phyloP scores from a whole-genome alignment of 192 early-diverging fungal genomes.

The Blastocladiella britannica region DNA sequence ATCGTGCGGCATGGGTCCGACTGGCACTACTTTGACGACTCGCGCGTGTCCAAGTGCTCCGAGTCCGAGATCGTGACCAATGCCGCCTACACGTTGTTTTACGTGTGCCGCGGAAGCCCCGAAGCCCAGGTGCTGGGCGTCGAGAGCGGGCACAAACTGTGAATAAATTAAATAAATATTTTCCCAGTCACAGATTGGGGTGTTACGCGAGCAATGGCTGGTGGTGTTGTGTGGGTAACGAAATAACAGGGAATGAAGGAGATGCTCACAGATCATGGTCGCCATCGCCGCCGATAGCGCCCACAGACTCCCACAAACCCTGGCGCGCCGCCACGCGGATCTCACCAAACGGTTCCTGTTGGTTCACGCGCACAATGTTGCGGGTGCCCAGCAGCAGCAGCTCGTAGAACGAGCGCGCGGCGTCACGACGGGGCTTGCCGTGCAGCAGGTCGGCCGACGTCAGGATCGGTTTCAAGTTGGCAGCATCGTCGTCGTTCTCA shows the following conservation, averaged over 20 bases:
- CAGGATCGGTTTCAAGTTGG: no score
- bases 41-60: neutral
- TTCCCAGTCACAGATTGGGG: no score
- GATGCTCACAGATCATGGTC: no score
- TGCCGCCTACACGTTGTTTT: neutral
- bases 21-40: neutral
- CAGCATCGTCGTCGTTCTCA: no score
- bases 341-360: conserved; percentile 59
- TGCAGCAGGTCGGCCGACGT: neutral
- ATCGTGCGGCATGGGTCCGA: neutral
- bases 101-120: no score
- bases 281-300: no score
- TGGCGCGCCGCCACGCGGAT: conserved; percentile 34
- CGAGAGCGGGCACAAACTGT: no score
- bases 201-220: no score
- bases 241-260: no score
- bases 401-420: conserved; percentile 79
- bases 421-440: conserved; percentile 25
- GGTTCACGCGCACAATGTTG: conserved; percentile 60
- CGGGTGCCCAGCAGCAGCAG: conserved; percentile 71
- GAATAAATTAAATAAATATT: no score
- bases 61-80: neutral
- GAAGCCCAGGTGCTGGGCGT: no score
- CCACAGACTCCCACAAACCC: neutral
- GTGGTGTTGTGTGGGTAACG: no score